These are phyloP conservation scores for Yamadazyma triangularis DNA, from an alignment of 1,139 yeast species.

Conservation along the genomic window DNA sequence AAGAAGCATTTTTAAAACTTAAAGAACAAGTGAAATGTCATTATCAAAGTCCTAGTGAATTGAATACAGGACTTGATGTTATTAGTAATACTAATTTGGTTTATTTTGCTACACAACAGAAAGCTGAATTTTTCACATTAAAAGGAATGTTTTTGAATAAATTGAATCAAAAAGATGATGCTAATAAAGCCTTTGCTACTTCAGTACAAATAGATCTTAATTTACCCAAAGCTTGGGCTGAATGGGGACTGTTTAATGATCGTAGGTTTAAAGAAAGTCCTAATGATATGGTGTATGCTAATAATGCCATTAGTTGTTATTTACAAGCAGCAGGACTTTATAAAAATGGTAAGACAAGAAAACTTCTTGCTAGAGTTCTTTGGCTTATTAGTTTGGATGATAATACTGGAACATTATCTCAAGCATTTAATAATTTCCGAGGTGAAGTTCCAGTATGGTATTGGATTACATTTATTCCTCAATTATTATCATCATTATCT, in stretches of 20 bases:
- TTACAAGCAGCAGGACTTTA: conserved; percentile 96
- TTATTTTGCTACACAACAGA: conserved; percentile 94
- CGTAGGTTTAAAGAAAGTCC: conserved; percentile 83
- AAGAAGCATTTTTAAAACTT: conserved; percentile 91
- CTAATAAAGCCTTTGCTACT: conserved; percentile 95
- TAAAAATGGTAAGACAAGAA: conserved; percentile 88
- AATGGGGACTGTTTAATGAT: conserved; percentile 97
- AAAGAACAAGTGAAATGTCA: conserved; percentile 98
- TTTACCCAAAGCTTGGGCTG: conserved; percentile 98
- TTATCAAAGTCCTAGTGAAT: conserved; percentile 80
- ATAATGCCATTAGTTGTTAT: conserved; percentile 92
- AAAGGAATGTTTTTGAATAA: conserved; percentile 98
- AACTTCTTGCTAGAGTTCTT: conserved; percentile 79
- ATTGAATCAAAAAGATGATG: conserved; percentile 85
- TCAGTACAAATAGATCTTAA: conserved; percentile 95
- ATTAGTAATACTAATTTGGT: conserved; percentile 94
- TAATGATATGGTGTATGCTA: conserved; percentile 77
- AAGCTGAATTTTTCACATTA: conserved; percentile 94
- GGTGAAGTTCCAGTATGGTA: conserved; percentile 99
- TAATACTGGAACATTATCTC: conserved; percentile 70
- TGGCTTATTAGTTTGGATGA: conserved; percentile 96
- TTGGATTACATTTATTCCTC: conserved; percentile 97
- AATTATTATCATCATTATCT: conserved; percentile 80
- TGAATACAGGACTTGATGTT: conserved; percentile 93
- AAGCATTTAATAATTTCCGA: conserved; percentile 85